Evolutionary conservation across 1,139 yeast species (phyloP), one percentile per base, ranked within the genome.

Genomic region (Debaryomyces psychrophilus): DNA sequence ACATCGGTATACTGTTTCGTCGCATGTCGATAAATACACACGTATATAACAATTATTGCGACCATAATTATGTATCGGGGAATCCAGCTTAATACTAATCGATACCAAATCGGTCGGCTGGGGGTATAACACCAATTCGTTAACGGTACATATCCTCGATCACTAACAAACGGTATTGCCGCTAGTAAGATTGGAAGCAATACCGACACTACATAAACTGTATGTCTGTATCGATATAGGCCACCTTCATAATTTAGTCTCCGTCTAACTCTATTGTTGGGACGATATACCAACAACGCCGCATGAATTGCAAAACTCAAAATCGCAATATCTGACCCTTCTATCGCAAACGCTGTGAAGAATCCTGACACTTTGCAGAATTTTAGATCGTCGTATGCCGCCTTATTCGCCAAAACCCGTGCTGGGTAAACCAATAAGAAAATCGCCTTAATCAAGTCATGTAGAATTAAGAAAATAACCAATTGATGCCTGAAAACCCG

Each of bases 311-410:
- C 96, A 66, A 90, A 86, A 27, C 88, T 78, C 38, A 90, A 68
- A 43, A 90, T 90, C 22, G 95, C 95, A 37, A 89, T 64, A 66
- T 90, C 97, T 2, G 95, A 90, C 12, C 96, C 96, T 64, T 90
- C 96, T 23, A 88, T 86, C 27, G 92, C 79, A 36, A 83, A 76
- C 1, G 95, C 89, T 0, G 96, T 86, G 65, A 90, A 84, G 71
- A 88, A 90, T 4, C 97, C 97, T 39, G 89, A 80, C 9, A 84
- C 83, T 59, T 87, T 84, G 56, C 89, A 83, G 53, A 87, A 83
- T 33, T 67, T 70, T 18, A 71, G 68, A 54, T 80, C 79, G 43
- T 76, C 73, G 59, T 83, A 82, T 1, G 82, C 70, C 11, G 73
- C 63, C 22, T 69, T 64, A 36, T 74, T 72, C 6, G 77, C 62